Conservation (phyloP, 371 early-diverging fungal species). For the Mortierella sp. region DNA sequence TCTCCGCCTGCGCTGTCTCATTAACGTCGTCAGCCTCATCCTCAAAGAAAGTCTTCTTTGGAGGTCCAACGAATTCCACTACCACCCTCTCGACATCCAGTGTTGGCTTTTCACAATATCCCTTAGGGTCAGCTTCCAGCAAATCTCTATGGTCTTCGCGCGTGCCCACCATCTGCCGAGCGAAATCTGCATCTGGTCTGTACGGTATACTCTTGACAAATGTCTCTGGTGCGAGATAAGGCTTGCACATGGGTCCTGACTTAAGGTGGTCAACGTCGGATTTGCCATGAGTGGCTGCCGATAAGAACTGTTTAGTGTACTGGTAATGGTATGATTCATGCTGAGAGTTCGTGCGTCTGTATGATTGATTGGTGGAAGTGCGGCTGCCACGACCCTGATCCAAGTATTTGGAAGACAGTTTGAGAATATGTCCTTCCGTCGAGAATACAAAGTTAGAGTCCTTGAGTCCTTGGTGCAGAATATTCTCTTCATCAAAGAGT, state of each 20-base stretch:
- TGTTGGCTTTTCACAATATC: conserved; percentile 46
- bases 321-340: conserved; percentile 10
- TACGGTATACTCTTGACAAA: conserved; percentile 44
- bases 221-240: conserved; percentile 30
- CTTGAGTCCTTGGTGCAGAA: conserved; percentile 30
- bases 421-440: conserved; percentile 88
- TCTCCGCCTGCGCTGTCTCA: not conserved
- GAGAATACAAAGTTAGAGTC: conserved; percentile 90
- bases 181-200: conserved; percentile 59
- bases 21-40: conserved; percentile 5
- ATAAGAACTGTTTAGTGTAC: not conserved
- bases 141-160: conserved; percentile 38
- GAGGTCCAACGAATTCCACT: conserved; percentile 35
- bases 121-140: conserved; percentile 40
- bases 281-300: not conserved
- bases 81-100: conserved; percentile 36
- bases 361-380: not conserved
- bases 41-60: conserved; percentile 38
- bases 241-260: conserved; percentile 21
- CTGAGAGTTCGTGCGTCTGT: not conserved
- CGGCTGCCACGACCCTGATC: not conserved
- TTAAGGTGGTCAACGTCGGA: not conserved
- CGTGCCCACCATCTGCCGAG: conserved; percentile 51
- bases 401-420: conserved; percentile 55
- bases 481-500: conserved; percentile 75